phyloP scores from a whole-genome alignment of 805 yeast species.

The Maudiozyma bulderi region DNA sequence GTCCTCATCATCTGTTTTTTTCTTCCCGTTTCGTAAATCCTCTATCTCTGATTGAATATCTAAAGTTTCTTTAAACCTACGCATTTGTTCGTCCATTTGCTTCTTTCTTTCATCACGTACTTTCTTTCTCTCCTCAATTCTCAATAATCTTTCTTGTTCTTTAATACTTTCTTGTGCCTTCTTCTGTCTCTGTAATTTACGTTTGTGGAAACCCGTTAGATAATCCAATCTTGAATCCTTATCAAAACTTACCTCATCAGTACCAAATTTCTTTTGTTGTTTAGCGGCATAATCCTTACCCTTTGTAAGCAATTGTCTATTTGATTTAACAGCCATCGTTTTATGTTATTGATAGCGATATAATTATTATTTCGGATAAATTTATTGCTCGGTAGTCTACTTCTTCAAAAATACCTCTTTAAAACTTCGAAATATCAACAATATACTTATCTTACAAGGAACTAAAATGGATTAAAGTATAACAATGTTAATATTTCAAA shows the following conservation, averaged over 20 bases:
- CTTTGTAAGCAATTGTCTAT: constrained; percentile 81
- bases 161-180: constrained; percentile 67
- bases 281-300: constrained; percentile 72
- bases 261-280: constrained; percentile 55
- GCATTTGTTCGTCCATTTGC: constrained; percentile 49
- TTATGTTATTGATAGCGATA: background rate
- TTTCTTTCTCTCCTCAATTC: constrained; percentile 65
- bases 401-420: no score
- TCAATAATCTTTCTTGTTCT: constrained; percentile 66
- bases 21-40: constrained; percentile 11
- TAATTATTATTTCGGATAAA: background rate
- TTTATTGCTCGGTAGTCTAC: no score
- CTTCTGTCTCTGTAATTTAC: constrained; percentile 81
- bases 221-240: constrained; percentile 70
- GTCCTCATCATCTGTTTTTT: constrained; percentile 7
- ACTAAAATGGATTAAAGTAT: no score
- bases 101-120: constrained; percentile 53
- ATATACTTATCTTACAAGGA: no score
- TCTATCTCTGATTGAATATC: constrained; percentile 20
- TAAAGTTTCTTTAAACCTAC: constrained; percentile 26
- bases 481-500: no score
- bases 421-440: no score
- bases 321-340: constrained; percentile 21
- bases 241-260: constrained; percentile 80
- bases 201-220: constrained; percentile 90